Percentiles rank a stretch among this genome's conserved stretches.
phyloP scores from a whole-genome alignment of 768 basidiomycete genomes.

The Mycena vulgaris region DNA sequence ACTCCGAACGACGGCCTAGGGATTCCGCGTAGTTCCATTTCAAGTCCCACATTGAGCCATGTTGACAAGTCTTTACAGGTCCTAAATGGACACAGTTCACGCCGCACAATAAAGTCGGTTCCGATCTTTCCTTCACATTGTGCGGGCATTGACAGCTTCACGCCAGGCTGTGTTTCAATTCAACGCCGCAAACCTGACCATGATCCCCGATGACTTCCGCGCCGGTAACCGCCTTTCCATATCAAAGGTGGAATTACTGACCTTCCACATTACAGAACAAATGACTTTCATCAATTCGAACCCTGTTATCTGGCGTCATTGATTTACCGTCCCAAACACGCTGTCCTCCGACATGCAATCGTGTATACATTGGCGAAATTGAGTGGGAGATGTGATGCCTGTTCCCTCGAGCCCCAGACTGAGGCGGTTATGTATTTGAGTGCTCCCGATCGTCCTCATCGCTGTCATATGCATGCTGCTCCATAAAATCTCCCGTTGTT shows the following conservation, averaged over 20 bases:
- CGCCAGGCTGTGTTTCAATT: constrained; percentile 40
- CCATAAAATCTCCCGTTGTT: too few species aligned
- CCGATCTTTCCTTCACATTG: neutral
- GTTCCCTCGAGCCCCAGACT: too few species aligned
- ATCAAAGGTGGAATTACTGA: neutral
- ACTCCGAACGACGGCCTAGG: constrained; percentile 62
- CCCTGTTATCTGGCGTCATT: constrained; percentile 31
- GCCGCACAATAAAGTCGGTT: constrained; percentile 24
- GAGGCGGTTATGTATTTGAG: too few species aligned
- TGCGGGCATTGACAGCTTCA: neutral
- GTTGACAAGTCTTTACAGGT: constrained; percentile 2
- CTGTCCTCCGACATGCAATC: too few species aligned
- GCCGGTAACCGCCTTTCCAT: neutral
- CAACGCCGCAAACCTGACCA: constrained; percentile 40
- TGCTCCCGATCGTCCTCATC: too few species aligned
- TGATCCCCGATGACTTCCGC: constrained; percentile 42
- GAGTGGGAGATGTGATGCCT: neutral
- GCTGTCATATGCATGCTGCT: too few species aligned
- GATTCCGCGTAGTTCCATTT: constrained; percentile 42
- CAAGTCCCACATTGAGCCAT: neutral
- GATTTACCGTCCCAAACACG: neutral
- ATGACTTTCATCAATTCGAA: constrained; percentile 40
- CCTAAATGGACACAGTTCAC: constrained; percentile 43
- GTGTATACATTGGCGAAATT: neutral
- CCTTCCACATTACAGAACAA: constrained; percentile 41